phyloP scores from a whole-genome alignment of 495 filamentous ascomycete genomes.

The Tuber calosporum region DNA sequence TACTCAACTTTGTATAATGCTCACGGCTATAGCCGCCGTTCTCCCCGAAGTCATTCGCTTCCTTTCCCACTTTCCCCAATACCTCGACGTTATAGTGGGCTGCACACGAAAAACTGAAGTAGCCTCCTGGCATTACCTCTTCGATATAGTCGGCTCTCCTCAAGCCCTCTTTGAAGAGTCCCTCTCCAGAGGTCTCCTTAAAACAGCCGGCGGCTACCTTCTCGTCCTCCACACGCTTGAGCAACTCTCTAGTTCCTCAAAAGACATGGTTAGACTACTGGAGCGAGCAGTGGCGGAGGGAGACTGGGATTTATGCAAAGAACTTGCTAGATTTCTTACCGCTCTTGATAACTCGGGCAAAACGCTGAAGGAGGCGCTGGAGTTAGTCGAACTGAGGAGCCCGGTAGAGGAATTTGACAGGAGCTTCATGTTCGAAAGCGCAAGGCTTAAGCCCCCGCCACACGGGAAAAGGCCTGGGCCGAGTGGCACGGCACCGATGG shows the following conservation, averaged over 20 bases:
- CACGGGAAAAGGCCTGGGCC: constrained; percentile 41
- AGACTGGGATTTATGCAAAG: constrained; percentile 96
- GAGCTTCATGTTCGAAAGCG: constrained; percentile 49
- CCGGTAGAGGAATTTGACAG: constrained; percentile 44
- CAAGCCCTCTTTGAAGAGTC: constrained; percentile 88
- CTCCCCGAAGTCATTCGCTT: constrained; percentile 83
- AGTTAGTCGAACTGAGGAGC: constrained; percentile 56
- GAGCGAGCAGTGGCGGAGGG: constrained; percentile 70
- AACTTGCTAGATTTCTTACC: constrained; percentile 84
- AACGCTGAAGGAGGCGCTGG: constrained; percentile 70
- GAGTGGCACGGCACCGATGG: constrained; percentile 10
- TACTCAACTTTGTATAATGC: neutral
- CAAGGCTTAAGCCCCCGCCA: constrained; percentile 49
- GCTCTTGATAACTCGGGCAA: constrained; percentile 82
- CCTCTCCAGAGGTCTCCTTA: constrained; percentile 71
- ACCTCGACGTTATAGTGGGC: constrained; percentile 91
- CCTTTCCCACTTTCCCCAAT: constrained; percentile 78
- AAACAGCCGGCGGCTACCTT: constrained; percentile 92
- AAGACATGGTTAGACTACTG: constrained; percentile 75
- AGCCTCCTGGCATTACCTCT: constrained; percentile 88
- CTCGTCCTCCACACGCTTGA: constrained; percentile 93
- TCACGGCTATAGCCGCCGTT: constrained; percentile 51
- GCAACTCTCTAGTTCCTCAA: constrained; percentile 67
- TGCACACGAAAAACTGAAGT: constrained; percentile 97
- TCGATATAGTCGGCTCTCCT: constrained; percentile 79